Base-by-base conservation (phyloP, 192 early-diverging fungal species). In the Podila minutissima region DNA sequence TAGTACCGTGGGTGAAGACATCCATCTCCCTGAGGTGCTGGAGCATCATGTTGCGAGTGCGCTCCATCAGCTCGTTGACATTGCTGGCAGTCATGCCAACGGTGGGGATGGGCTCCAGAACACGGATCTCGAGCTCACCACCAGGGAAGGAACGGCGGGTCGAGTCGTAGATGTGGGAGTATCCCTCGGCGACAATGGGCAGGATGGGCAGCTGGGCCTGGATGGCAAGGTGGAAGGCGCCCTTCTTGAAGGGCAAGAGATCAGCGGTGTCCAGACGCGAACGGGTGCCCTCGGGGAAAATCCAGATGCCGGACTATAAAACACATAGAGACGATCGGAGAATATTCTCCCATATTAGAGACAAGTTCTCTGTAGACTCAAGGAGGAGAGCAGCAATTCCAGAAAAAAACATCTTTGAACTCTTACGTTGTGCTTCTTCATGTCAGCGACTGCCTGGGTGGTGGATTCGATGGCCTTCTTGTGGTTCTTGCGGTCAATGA, bases 221-320 rank as follows among this genome's bases (percentile, higher is more conserved):
- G 66, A 94, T 92, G 13, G 97, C 96, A 69, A 97, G 82, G 57
- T 97, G 94, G 85, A 99, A 99, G 15, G 95, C 97, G 19, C 97
- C 97, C 88, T 97, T 98, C 84, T 99, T 99, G 83, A 99, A 97
- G 10, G 94, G 95, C 51, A 97, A 83, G 59, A 99, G 70, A 59
- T 92, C 70, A 57, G 91, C 88, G 37, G 89, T 86, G n/a, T 83
- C 79, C 50, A 91, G 90, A 69, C 90, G 91, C 22, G 92, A 92
- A 53, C 96, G 93, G 20, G 92, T 97, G 59, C 96, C 97, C 83
- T 97, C 96, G 61, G 96, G 96, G 75, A 93, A 98, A 76, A 98
- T 93, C 72, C 91, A 94, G 35, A 97, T 89, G 67, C 90, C 88
- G 38, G 86, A 84, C 86, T 93, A 67, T 48, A 41, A 12, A 12